Conservation (phyloP, 768 basidiomycete genomes). For the Phlebiopsis flavidoalba region DNA sequence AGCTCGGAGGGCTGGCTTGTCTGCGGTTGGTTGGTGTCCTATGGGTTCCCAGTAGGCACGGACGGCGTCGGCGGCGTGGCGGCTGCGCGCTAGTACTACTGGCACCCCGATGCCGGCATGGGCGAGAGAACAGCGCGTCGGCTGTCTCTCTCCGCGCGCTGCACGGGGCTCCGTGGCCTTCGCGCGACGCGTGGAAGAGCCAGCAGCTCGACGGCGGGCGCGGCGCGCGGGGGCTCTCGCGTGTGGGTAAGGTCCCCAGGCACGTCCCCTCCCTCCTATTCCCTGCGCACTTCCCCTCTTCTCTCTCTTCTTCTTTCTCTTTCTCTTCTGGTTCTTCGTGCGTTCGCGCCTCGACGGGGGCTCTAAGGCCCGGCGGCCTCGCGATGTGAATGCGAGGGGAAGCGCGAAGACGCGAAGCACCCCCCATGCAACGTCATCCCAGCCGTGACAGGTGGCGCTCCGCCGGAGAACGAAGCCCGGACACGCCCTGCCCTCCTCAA, state of each 20-base stretch:
- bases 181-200: too few species aligned
- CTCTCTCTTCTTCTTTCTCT: too few species aligned
- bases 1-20: too few species aligned
- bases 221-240: not conserved
- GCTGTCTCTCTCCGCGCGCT: not conserved
- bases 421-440: not conserved
- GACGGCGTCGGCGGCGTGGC: not conserved
- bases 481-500: not conserved
- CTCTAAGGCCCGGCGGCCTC: too few species aligned
- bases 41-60: not conserved
- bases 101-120: not conserved
- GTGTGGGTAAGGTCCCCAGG: not conserved
- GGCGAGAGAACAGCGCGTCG: too few species aligned
- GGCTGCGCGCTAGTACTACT: not conserved
- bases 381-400: not conserved
- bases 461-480: not conserved
- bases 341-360: not conserved
- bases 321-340: not conserved
- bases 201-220: not conserved
- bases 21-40: too few species aligned
- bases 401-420: not conserved
- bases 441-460: conserved; percentile 4
- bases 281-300: too few species aligned
- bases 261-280: too few species aligned
- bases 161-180: not conserved